Evolutionary conservation across 257 asterid genomes (phyloP), one percentile per base, ranked within the genome.

Genomic region (Solanum microdontum): DNA sequence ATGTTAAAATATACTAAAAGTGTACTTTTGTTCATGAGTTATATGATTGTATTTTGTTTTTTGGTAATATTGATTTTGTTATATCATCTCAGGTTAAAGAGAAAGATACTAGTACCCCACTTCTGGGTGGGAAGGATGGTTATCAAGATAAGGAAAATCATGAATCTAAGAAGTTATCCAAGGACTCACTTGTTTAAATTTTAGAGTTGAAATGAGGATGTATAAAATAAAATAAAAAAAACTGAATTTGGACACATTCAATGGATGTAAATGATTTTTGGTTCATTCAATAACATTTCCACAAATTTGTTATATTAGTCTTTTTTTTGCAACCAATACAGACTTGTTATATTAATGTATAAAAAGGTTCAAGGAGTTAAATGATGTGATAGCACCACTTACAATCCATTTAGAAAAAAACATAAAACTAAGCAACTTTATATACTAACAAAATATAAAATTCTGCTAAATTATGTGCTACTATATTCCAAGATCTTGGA

Each of bases 31-130:
- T 13, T 72, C 6, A 62, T 23, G 39, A 32, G 45, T 72, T 23
- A 72, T 72, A 72, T 72, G 80, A 73, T 34, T 73, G 48, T 34
- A 73, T 21, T 73, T 14, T 15, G 3, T 75, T 82, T n/a, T n/a
- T 51, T 45, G 4, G 60, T 84, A 5, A 83, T 33, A 30, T 75
- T 58, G 7, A 68, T 7, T 60, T 36, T 7, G 36, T 51, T 43
- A n/a, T 23, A 64, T 28, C 89, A 86, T 87, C 87, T 40, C 90
- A 95, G 98, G 89, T 82, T 24, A 95, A 94, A 89, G 98, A 93
- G 58, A 95, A 89, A 70, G 99, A 96, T 82, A 90, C 90, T 40
- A 90, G 92, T 26, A 30, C 87, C 6, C 96, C 95, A 60, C 93
- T 96, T 69, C 87, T 94, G 89, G 90, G 86, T 12, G 87, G 82